phyloP scores from a whole-genome alignment of 2,329 filamentous ascomycete genomes.

The Emmonsiellopsis sp. region DNA sequence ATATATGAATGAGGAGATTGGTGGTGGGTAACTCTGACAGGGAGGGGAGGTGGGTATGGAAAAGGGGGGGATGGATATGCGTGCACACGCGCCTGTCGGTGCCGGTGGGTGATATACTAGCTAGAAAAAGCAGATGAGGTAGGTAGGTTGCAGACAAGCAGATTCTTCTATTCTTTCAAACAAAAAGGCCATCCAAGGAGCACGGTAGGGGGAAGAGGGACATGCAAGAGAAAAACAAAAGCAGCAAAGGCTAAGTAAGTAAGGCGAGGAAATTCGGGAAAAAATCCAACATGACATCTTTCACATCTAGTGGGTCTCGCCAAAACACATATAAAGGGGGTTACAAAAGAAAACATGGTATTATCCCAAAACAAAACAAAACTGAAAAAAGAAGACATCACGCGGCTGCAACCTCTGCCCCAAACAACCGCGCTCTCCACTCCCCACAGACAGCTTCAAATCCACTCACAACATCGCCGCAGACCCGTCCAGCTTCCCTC shows the following conservation, averaged over 20 bases:
- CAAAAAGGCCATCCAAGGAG: neutral
- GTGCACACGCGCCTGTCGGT: too few species aligned
- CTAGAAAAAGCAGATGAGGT: too few species aligned
- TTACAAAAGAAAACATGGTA: neutral
- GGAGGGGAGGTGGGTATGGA: too few species aligned
- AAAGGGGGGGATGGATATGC: too few species aligned
- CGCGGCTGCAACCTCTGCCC: conserved; percentile 21
- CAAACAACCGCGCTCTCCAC: conserved; percentile 68
- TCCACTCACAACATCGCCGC: conserved; percentile 77
- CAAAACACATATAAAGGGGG: neutral
- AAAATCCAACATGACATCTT: neutral
- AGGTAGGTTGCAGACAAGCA: too few species aligned
- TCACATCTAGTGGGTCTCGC: neutral
- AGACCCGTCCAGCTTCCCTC: conserved; percentile 74
- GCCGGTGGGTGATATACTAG: too few species aligned
- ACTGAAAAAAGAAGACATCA: conserved; percentile 4
- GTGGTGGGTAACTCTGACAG: too few species aligned
- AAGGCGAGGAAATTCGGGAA: neutral
- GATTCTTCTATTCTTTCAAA: too few species aligned
- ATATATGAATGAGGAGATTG: neutral
- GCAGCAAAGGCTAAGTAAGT: neutral
- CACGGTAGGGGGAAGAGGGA: neutral
- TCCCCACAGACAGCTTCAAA: conserved; percentile 85
- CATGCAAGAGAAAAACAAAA: neutral
- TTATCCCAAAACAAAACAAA: neutral